A percentile compares a stretch with the other conserved stretches of the same genome.
Conservation (phyloP, 1,284 basidiomycete species). For the Phlebopus sp. region DNA sequence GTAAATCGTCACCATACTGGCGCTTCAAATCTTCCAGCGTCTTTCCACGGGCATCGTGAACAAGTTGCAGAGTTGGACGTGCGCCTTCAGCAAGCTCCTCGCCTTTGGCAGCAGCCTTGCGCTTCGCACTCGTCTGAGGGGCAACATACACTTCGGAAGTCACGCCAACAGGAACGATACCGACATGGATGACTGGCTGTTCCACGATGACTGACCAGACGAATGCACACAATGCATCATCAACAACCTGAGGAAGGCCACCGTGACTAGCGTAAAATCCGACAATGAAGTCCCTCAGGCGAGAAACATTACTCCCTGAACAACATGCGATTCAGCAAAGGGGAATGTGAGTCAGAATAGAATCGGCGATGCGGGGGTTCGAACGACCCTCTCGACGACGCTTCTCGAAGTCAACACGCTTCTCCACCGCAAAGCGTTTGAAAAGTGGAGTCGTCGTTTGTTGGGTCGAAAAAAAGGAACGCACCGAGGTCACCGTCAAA, state of each 20-base stretch:
- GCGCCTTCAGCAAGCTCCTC: constrained; percentile 43
- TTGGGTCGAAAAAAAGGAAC: constrained; percentile 24
- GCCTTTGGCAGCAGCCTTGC: constrained; percentile 57
- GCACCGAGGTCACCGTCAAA: constrained; percentile 81
- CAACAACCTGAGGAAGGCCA: constrained; percentile 53
- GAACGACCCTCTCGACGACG: constrained; percentile 38
- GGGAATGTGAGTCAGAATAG: constrained; percentile 12
- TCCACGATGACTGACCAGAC: constrained; percentile 76
- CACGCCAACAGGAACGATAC: constrained; percentile 54
- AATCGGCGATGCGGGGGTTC: constrained; percentile 38
- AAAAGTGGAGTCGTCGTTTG: not conserved
- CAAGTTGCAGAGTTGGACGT: constrained; percentile 46
- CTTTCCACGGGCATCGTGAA: constrained; percentile 51
- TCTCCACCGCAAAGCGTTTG: not conserved
- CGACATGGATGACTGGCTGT: constrained; percentile 70
- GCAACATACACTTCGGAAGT: constrained; percentile 71
- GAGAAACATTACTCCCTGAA: constrained; percentile 67
- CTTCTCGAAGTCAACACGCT: constrained; percentile 1
- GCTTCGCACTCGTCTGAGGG: constrained; percentile 61
- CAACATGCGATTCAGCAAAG: constrained; percentile 8
- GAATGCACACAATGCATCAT: constrained; percentile 75
- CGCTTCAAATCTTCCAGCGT: constrained; percentile 52
- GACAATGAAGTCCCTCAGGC: constrained; percentile 64
- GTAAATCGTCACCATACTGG: constrained; percentile 58
- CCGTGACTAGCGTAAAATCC: constrained; percentile 56